Evolutionary conservation across 352 stramenopile species (phyloP).

Genomic region (Phytophthora ramorum): DNA sequence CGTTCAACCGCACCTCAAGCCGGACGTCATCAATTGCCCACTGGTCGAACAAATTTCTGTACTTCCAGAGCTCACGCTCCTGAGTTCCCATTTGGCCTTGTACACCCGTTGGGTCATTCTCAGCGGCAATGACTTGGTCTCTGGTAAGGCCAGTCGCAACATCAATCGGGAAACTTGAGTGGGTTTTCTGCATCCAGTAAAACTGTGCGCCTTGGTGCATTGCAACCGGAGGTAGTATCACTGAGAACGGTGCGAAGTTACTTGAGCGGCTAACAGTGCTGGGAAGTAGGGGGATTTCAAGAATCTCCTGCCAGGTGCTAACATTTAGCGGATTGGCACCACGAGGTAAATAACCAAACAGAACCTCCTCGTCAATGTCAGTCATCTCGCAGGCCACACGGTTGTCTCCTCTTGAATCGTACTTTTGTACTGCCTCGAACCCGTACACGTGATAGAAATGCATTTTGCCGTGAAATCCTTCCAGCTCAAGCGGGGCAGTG

Average conservation of each 20-base stretch:
- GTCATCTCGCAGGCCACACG: constrained; percentile 61
- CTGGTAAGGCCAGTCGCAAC: constrained; percentile 31
- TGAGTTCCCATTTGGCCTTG: constrained; percentile 38
- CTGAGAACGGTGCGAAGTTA: constrained; percentile 26
- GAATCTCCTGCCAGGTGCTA: constrained; percentile 53
- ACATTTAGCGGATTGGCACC: constrained; percentile 40
- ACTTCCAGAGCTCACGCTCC: constrained; percentile 61
- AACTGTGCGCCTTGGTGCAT: constrained; percentile 62
- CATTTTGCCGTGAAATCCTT: constrained; percentile 66
- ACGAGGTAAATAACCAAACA: constrained; percentile 53
- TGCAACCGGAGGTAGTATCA: constrained; percentile 46
- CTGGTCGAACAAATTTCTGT: constrained; percentile 81
- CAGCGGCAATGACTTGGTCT: constrained; percentile 32
- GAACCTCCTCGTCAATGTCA: constrained; percentile 56
- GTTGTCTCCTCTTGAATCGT: constrained; percentile 62
- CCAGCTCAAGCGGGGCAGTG: constrained; percentile 51
- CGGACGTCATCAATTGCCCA: constrained; percentile 71
- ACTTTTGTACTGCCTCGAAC: constrained; percentile 45
- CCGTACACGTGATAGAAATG: constrained; percentile 77
- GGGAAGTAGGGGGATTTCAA: constrained; percentile 41
- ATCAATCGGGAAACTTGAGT: constrained; percentile 74
- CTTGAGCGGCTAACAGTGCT: neutral
- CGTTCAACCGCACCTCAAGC: constrained; percentile 61
- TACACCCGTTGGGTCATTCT: constrained; percentile 55
- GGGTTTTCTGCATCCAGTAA: constrained; percentile 69